Evolutionary conservation across 2,329 filamentous ascomycete genomes (phyloP).

Genomic region (Pseudogymnoascus sp.): DNA sequence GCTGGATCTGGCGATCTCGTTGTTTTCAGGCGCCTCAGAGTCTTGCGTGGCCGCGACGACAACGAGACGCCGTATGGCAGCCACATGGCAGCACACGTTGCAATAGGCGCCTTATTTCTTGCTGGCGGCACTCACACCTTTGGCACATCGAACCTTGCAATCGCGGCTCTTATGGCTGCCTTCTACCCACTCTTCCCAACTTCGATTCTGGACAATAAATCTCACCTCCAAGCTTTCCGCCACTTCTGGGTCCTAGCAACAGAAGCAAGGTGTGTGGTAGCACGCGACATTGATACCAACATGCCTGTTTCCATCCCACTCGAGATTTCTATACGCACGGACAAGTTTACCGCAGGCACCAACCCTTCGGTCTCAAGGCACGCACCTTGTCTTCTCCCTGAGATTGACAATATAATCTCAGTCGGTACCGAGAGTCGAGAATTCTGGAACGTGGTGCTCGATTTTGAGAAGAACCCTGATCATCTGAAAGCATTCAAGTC

Average conservation of each 20-base stretch:
- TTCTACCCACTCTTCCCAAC: conserved; percentile 93
- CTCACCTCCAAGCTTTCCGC: conserved; percentile 90
- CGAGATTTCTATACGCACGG: conserved; percentile 39
- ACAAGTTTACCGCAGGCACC: conserved; percentile 4
- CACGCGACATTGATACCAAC: conserved; percentile 77
- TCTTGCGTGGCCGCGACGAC: conserved; percentile 81
- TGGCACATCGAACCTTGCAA: conserved; percentile 76
- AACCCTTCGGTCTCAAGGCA: conserved; percentile 18
- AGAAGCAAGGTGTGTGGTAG: conserved; percentile 79
- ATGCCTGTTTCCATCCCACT: conserved; percentile 70
- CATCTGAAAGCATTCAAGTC: conserved; percentile 51
- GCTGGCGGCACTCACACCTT: conserved; percentile 91
- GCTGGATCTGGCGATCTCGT: conserved; percentile 85
- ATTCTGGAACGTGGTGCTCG: conserved; percentile 62
- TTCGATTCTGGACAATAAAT: conserved; percentile 85
- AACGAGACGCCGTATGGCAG: conserved; percentile 83
- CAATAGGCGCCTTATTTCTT: conserved; percentile 82
- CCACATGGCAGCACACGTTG: conserved; percentile 86
- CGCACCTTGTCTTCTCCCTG: conserved; percentile 36
- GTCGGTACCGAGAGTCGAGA: conserved; percentile 45
- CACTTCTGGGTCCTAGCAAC: conserved; percentile 95
- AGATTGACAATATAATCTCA: conserved; percentile 39
- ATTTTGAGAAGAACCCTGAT: conserved; percentile 49
- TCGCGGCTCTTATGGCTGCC: conserved; percentile 77
- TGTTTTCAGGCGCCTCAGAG: conserved; percentile 76